Base-by-base conservation (phyloP, 169 alveolate genomes). In the Cryptosporidium tyzzeri region DNA sequence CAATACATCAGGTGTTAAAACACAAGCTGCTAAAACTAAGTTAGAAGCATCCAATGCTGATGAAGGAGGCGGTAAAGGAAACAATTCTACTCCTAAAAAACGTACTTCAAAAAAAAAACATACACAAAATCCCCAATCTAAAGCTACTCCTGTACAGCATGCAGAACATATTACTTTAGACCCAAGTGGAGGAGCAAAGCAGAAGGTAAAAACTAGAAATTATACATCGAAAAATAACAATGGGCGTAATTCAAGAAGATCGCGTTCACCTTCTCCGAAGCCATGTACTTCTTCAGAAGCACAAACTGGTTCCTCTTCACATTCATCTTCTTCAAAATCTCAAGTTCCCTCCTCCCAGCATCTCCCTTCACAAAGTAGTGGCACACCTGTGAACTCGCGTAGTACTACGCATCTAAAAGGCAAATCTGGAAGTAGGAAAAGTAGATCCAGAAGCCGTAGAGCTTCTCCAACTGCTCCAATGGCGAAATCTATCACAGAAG, bases 131-230 rank as follows among this genome's bases (percentile, higher is more conserved):
- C 18, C 2, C 33, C 39, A 9, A 21, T 0, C 16, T 59, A 7
- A 10, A 59, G n/a, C 1, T 21, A 0, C 4, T 59, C 1, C 14
- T 12, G 33, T 59, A 12, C 33, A 1, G 1, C 84, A 2, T 69
- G 84, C 84, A n/a, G 84, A 69, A 41, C 10, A 0, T 41, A 7
- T 69, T 21, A n/a, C 0, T 0, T 41, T 69, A 23, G 84, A 69
- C 44, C 61, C 16, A 69, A 41, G 1, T 0, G 84, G 84, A 16
- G 84, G 84, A 8, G 84, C 84, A 39, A 69, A n/a, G 18, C 58
- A 45, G 39, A 69, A 69, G 14, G 10, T 12, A 8, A 69, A 6
- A 41, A 26, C 41, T 21, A 1, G 0, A 41, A 0, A 14, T 16
- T 0, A 33, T 23, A 2, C 1, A 2, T 0, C 31, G 4, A 12